Base-by-base conservation (phyloP, 192 early-diverging fungal species). In the Coemansia furcata region DNA sequence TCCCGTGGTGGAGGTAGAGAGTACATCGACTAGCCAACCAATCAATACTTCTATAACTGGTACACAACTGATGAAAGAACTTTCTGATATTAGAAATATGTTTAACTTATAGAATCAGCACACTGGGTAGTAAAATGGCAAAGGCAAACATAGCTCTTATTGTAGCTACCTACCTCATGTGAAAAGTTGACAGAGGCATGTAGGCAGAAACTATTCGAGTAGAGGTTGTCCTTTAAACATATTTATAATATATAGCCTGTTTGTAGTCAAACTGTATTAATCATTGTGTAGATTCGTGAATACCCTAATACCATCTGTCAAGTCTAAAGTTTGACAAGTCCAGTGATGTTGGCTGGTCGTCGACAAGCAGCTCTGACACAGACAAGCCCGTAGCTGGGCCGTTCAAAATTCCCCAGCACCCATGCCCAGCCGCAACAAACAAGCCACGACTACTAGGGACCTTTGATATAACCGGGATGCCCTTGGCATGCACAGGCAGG, bases 371-470 rank as follows among this genome's bases (percentile, higher is more conserved):
- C 68, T 82, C 80, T 6, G 80, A 76, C 3, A 82, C 60, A 4
- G 80, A 71, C 29, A 82, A 54, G 10, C 80, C 80, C 0, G 80
- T 82, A 3, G 80, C 80, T 9, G 80, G 80, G 3, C 80, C 80
- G 40, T 82, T 82, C 35, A 82, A 67, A 26, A 82, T 82, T 35
- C 80, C 80, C 80, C 80, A 82, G 68, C 80, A 82, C 15, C 80
- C 75, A 40, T 82, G 80, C 1, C 80, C 80, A 9, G 80, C 75
- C 1, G 80, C 80, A 65, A 82, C 77, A 59, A 59, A 82, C 19
- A 82, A 55, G 3, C 75, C 80, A 36, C 70, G 67, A 3, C 72
- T 68, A 14, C 67, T 68, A 15, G 80, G 80, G 0, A 82, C 80
- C 42, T 69, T 67, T 5, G 74, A 76, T 40, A 82, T 82, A 10